A percentile compares a stretch with the other conserved stretches of the same genome.
Evolutionary conservation across 306 rosid species (phyloP).

Genomic region (Crotalaria pallida): DNA sequence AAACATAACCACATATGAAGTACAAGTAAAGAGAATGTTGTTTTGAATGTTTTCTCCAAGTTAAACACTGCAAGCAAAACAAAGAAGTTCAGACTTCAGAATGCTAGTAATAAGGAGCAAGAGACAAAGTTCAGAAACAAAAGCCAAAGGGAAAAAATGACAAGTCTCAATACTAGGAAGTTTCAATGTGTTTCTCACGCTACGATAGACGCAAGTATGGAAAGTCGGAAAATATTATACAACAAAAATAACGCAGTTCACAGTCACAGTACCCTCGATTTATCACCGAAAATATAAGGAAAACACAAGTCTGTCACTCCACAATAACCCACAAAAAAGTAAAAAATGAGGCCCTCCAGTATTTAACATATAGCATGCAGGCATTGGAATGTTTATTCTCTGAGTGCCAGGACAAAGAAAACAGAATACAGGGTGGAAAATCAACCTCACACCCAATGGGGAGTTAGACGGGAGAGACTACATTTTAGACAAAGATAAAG

Average conservation of each 20-base stretch:
- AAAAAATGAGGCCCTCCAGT: not conserved
- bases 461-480: not conserved
- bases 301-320: not conserved
- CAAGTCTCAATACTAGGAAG: no score
- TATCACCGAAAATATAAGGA: not conserved
- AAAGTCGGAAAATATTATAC: not conserved
- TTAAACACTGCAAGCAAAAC: conserved; percentile 66
- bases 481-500: not conserved
- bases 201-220: not conserved
- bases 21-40: conserved; percentile 74
- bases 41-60: conserved; percentile 97
- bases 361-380: not conserved
- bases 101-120: not conserved
- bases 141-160: conserved; percentile 1
- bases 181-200: not conserved
- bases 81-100: conserved; percentile 1
- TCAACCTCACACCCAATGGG: not conserved
- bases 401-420: not conserved
- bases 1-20: conserved; percentile 95
- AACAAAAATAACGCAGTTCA: not conserved
- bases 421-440: not conserved
- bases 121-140: conserved; percentile 24
- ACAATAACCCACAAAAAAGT: not conserved
- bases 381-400: not conserved
- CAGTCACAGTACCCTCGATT: not conserved